Percentiles rank a stretch among this genome's conserved stretches.
phyloP scores from a whole-genome alignment of 768 basidiomycete species.

The Termitomyces sp. region DNA sequence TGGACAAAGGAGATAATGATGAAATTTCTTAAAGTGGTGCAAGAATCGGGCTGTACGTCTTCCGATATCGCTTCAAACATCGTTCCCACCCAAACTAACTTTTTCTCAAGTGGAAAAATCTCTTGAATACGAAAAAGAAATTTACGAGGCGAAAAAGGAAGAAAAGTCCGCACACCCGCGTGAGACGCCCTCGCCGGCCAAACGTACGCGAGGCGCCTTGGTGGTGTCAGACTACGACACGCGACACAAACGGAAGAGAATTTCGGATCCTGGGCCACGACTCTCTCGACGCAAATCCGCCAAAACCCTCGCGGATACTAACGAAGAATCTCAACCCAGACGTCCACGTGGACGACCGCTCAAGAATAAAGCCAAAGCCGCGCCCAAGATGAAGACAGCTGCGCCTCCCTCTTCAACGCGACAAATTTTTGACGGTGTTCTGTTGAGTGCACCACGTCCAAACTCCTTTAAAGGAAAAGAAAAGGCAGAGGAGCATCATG shows the following conservation, averaged over 20 bases:
- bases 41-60: constrained; percentile 19
- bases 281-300: constrained; percentile 8
- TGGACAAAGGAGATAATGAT: constrained; percentile 15
- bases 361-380: not conserved
- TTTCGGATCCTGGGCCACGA: constrained; percentile 16
- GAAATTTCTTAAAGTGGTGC: constrained; percentile 9
- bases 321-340: constrained; percentile 4
- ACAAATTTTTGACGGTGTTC: constrained; percentile 21
- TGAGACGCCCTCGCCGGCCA: not conserved
- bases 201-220: constrained; percentile 8
- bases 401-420: constrained; percentile 7
- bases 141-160: constrained; percentile 6
- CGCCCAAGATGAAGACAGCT: not conserved
- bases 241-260: constrained; percentile 17
- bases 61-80: not conserved
- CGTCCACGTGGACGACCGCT: constrained; percentile 9
- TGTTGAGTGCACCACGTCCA: constrained; percentile 5
- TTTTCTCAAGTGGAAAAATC: constrained; percentile 17
- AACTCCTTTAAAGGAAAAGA: constrained; percentile 11
- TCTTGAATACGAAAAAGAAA: not conserved
- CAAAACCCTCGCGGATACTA: not conserved
- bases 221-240: constrained; percentile 23
- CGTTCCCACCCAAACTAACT: not conserved
- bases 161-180: not conserved
- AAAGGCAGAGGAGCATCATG: constrained; percentile 4